A percentile compares a stretch with the other conserved stretches of the same genome.
phyloP scores from a whole-genome alignment of 352 stramenopile species.

The Globisporangium splendens region DNA sequence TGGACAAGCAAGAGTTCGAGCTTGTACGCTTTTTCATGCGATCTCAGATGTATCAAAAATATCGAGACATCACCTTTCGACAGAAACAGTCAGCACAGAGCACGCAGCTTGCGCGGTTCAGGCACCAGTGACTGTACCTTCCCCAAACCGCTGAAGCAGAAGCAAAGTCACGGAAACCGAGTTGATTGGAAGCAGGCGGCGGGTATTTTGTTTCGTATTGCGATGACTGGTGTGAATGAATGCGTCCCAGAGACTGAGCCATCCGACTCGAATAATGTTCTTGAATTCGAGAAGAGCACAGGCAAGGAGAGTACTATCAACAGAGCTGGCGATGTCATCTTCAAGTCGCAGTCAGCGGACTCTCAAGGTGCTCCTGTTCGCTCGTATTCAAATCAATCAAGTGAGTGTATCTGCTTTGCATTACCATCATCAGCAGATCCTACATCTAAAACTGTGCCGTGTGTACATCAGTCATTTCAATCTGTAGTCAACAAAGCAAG shows the following conservation, averaged over 20 bases:
- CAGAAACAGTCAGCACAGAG: neutral
- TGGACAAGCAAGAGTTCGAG: conserved; percentile 10
- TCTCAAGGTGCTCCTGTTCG: neutral
- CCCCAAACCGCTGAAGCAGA: neutral
- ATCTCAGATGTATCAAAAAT: conserved; percentile 58
- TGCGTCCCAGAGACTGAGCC: neutral
- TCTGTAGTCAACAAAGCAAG: conserved; percentile 2
- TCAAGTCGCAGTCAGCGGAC: neutral
- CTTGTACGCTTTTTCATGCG: conserved; percentile 31
- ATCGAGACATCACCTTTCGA: conserved; percentile 30
- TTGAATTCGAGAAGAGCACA: neutral
- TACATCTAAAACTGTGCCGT: neutral
- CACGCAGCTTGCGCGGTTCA: neutral
- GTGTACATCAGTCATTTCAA: neutral
- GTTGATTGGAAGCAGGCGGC: conserved; percentile 25
- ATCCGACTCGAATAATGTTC: neutral
- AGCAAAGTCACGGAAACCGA: neutral
- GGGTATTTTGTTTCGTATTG: conserved; percentile 34
- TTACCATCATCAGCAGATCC: neutral
- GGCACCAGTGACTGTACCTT: neutral
- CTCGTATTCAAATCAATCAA: conserved; percentile 8
- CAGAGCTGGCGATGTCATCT: neutral
- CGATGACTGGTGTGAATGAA: conserved; percentile 25
- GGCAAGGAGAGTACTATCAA: neutral
- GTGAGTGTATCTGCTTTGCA: conserved; percentile 4